Evolutionary conservation across 2,329 filamentous ascomycete genomes (phyloP), one percentile per base, ranked within the genome.

Genomic region (Aspergillus sp.): DNA sequence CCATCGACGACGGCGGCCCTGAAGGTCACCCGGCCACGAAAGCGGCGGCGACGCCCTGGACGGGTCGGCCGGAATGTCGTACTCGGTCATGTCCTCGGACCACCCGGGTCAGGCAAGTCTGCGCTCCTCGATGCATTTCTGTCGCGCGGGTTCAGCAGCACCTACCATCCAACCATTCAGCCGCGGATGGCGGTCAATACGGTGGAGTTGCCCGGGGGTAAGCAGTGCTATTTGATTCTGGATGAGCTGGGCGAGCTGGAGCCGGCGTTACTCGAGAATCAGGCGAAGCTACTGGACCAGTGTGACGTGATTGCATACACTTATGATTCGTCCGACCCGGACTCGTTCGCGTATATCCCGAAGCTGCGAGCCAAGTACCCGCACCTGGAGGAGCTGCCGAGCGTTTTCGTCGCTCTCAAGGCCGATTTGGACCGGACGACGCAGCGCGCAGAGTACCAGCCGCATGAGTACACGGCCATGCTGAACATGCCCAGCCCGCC

Each of bases 171-270:
- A 0, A 98, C 91, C 2, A 96, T 98, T 57, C 91, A 94, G 52
- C 86, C 91, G 2, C 82, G 86, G 8, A 83, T 85, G 3, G 88
- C 86, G 0, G 91, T 98, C 44, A 96, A 98, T 57, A 94, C 85
- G 36, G 91, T 98, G 12, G 91, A 98, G 55, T 74, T 98, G 1
- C 86, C 86, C 28, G 91, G 91, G 7, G 91, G 91, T 32, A 94
- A 93, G 57, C 91, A 98, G 61, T 93, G 88, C 58, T 96, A 98
- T 54, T 71, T 98, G 20, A 96, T 98, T 37, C 70, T 96, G 15
- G 85, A 94, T 52, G 91, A 98, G 60, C 78, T 96, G 1, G 91
- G 91, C 20, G 86, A 96, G 59, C 69, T 94, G n/a, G 91, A 96
- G 58, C 82, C 86, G 0, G 91, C 91, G 8, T 86, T 96, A 34